These are phyloP conservation scores for Pythium sukuiense DNA, from an alignment of 352 stramenopile species.

Conservation along the genomic window DNA sequence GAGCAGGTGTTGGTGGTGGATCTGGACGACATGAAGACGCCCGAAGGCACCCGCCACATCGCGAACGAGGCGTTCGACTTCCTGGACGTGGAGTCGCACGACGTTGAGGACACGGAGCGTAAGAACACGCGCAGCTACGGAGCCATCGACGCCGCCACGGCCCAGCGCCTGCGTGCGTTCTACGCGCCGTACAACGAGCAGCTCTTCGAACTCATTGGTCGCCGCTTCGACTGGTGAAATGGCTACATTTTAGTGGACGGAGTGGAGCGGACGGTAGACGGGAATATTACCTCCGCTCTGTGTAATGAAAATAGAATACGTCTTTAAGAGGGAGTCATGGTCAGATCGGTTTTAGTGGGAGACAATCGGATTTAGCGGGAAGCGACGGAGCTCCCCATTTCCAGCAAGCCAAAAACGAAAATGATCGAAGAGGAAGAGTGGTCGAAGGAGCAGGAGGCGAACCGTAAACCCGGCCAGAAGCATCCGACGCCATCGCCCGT, in stretches of 20 bases:
- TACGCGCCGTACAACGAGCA: slow-evolving; percentile 73
- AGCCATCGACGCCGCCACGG: slow-evolving; percentile 34
- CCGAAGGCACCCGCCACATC: slow-evolving; percentile 33
- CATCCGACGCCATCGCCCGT: slow-evolving; percentile 84
- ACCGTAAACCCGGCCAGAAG: slow-evolving; percentile 88
- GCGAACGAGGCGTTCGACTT: slow-evolving; percentile 54
- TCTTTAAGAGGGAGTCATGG: slow-evolving; percentile 4
- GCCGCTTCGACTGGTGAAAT: slow-evolving; percentile 39
- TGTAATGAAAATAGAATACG: slow-evolving; percentile 8
- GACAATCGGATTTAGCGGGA: neutral
- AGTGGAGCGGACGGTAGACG: neutral
- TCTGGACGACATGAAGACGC: slow-evolving; percentile 84
- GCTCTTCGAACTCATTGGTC: slow-evolving; percentile 54
- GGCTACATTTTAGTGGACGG: neutral
- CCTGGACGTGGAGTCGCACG: slow-evolving; percentile 29
- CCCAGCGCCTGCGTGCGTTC: slow-evolving; percentile 47
- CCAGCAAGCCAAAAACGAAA: slow-evolving; percentile 8
- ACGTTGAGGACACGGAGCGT: slow-evolving; percentile 42
- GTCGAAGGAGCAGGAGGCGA: slow-evolving; percentile 88
- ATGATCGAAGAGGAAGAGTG: slow-evolving; percentile 88
- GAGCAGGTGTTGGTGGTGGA: slow-evolving; percentile 87
- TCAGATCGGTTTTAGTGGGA: slow-evolving; percentile 11
- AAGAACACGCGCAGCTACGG: slow-evolving; percentile 74
- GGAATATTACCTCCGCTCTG: neutral
- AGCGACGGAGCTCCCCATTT: neutral